These are phyloP conservation scores for Phyllosticta ampelicida DNA, from an alignment of 2,329 filamentous ascomycete genomes.

Conservation along the genomic window DNA sequence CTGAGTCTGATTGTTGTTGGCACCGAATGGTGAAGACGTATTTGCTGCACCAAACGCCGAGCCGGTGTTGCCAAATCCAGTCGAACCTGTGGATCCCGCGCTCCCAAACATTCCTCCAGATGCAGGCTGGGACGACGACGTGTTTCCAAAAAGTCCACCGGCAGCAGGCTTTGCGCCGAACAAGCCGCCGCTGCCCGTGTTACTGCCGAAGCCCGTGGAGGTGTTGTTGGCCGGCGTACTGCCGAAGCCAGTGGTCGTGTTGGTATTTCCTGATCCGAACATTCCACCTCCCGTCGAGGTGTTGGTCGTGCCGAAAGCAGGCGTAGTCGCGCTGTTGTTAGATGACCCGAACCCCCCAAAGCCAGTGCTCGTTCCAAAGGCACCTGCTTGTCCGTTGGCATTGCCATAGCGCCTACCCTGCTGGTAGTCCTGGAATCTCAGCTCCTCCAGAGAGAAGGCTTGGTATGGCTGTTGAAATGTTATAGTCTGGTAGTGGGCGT, in stretches of 20 bases:
- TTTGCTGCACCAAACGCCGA: conserved; percentile 15
- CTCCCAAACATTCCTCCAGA: conserved; percentile 24
- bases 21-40: conserved; percentile 16
- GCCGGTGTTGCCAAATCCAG: neutral
- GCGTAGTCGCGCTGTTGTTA: conserved; percentile 27
- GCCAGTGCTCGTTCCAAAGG: conserved; percentile 60
- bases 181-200: conserved; percentile 17
- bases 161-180: conserved; percentile 22
- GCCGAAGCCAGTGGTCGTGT: conserved; percentile 15
- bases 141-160: conserved; percentile 18
- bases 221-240: conserved; percentile 13
- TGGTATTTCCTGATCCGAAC: conserved; percentile 29
- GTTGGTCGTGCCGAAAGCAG: conserved; percentile 37
- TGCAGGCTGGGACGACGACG: conserved; percentile 15
- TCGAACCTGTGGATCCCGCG: conserved; percentile 7
- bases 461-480: conserved; percentile 69
- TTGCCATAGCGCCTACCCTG: conserved; percentile 79
- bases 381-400: conserved; percentile 65
- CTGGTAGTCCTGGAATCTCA: conserved; percentile 68
- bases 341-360: conserved; percentile 40
- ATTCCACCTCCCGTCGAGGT: conserved; percentile 31
- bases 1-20: conserved; percentile 13
- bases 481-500: conserved; percentile 65
- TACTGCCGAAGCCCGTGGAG: conserved; percentile 23
- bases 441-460: conserved; percentile 74